Conservation (phyloP, 75 land plant genomes). For the Pinus taeda region DNA sequence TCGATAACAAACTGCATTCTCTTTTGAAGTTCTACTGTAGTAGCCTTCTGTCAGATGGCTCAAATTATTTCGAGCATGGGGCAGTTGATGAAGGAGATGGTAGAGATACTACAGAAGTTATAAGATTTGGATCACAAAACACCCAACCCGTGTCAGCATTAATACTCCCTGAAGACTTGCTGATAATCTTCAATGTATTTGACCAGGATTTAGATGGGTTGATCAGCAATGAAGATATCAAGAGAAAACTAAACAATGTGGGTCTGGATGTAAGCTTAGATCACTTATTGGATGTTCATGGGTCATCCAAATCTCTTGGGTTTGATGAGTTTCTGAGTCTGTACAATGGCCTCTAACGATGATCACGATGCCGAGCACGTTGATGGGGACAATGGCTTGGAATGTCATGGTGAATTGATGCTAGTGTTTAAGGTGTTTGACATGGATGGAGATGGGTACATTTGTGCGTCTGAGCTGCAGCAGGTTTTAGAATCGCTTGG, state of each 20-base stretch:
- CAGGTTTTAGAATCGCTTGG: slow-evolving; percentile 7
- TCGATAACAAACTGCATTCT: not conserved
- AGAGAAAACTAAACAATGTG: not conserved
- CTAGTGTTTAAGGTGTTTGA: slow-evolving; percentile 13
- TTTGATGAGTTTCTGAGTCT: slow-evolving; percentile 4
- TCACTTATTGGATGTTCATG: not conserved
- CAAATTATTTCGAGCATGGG: not conserved
- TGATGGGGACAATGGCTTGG: not conserved
- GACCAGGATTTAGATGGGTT: slow-evolving; percentile 3
- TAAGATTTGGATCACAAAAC: not conserved
- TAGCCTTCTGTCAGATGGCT: not conserved
- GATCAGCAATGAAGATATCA: slow-evolving; percentile 2
- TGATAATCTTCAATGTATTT: not conserved
- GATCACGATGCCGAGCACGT: too few relatives aligned
- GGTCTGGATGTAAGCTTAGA: not conserved
- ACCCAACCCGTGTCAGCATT: too few relatives aligned
- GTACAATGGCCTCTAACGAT: not conserved
- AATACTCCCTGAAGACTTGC: not conserved
- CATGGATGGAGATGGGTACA: slow-evolving; percentile 10
- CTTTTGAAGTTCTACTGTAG: not conserved
- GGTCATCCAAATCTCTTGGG: not conserved
- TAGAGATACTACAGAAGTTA: not conserved
- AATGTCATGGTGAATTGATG: not conserved
- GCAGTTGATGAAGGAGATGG: not conserved
- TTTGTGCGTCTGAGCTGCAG: slow-evolving; percentile 13